Base-by-base conservation (phyloP, 2,329 filamentous ascomycete species). In the Cucurbitaria berberidis region DNA sequence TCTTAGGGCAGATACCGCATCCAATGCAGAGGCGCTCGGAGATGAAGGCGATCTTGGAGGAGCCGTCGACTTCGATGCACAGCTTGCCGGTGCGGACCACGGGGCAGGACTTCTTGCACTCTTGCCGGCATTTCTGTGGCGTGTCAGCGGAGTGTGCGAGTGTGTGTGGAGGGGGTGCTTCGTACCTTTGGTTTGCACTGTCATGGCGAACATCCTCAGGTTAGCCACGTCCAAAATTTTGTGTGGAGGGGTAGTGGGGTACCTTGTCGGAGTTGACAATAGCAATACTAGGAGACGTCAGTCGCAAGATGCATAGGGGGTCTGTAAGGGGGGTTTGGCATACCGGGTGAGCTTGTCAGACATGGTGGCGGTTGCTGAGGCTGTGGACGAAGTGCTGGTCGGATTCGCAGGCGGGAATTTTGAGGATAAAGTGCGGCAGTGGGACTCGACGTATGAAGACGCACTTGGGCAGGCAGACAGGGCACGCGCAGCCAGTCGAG, bases 231-330 rank as follows among this genome's bases (percentile, higher is more conserved):
- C 54, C 55, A 65, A 67, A 67, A 67, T 74, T 72, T 64, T 55
- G 58, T 66, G 58, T 66, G 61, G 74, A 73, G 77, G 76, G 76
- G 77, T 74, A 77, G 70, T 70, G 67, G 66, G 65, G 72, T 76
- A 95, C 91, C 88, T 99, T 98, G 88, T 99, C 95, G 77, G 86
- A 89, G 80, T 93, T 98, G 83, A 99, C 91, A 82, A 99, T 99
- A 73, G 95, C 95, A 81, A 99, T 93, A 89, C 95, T 73, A 41
- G 27, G 16, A 29, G 16, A 34, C 35, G 57, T 70, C 48, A 72
- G 67, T 55, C n/a, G 44, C 13, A 32, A 35, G 32, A 6, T 8
- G 15, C n/a, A 29, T 16, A 46, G 11, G 15, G 2, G 13, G n/a
- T 3, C 3, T 8, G 9, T 3, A 22, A n/a, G 18, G 11, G 18